Conservation (phyloP, 495 filamentous ascomycete genomes). For the Hamigera avellanea region DNA sequence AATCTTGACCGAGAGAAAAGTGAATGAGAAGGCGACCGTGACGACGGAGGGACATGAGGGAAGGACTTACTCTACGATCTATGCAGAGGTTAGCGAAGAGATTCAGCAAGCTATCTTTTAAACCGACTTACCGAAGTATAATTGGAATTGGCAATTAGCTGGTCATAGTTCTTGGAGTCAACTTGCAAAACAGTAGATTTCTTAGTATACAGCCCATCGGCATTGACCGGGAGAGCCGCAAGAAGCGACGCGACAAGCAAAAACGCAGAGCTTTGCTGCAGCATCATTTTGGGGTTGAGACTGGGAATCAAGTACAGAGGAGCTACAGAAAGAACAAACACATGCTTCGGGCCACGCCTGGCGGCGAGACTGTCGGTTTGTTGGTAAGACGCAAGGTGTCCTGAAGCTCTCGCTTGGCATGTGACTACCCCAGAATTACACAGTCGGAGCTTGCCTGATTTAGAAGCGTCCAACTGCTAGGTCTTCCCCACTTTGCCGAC, state of each 20-base stretch:
- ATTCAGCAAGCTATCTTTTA: background rate
- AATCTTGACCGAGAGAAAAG: conserved; percentile 58
- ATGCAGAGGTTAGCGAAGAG: conserved; percentile 11
- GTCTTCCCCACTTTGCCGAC: too few species aligned
- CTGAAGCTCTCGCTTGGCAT: conserved; percentile 27
- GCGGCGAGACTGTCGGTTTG: conserved; percentile 1
- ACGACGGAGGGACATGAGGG: conserved; percentile 4
- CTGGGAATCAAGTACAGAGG: background rate
- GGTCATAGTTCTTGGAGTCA: conserved; percentile 71
- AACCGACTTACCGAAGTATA: conserved; percentile 65
- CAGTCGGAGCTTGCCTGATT: too few species aligned
- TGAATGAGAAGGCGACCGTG: background rate
- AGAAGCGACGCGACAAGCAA: conserved; percentile 40
- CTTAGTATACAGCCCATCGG: conserved; percentile 70
- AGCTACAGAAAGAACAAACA: background rate
- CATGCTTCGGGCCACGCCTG: background rate
- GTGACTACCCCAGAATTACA: background rate
- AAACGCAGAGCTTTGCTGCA: conserved; percentile 17
- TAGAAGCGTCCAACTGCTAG: too few species aligned
- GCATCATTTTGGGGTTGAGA: conserved; percentile 4
- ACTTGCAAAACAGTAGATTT: conserved; percentile 81
- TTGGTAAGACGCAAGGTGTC: conserved; percentile 27
- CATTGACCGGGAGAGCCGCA: conserved; percentile 50
- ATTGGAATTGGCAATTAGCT: conserved; percentile 78
- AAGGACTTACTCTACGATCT: conserved; percentile 58